Base-by-base conservation (phyloP, 2,329 filamentous ascomycete species). In the Raffaelea albimanens region DNA sequence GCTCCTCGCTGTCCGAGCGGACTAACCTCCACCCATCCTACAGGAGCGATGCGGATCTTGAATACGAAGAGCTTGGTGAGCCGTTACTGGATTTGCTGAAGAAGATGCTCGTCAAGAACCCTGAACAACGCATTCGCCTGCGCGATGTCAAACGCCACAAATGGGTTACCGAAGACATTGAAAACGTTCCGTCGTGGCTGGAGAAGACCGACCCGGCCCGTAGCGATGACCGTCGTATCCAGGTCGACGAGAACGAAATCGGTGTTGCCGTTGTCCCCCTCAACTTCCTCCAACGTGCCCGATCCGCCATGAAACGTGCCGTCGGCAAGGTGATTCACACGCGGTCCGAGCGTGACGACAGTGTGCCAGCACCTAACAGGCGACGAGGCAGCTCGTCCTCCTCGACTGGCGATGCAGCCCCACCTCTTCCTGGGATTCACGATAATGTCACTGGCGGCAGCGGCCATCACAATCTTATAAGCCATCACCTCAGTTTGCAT, bases 81-180 rank as follows among this genome's bases (percentile, higher is more conserved):
- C 75, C 85, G 11, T 69, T 98, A 9, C 75, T 82, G 46, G 87
- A 98, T 61, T 72, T 98, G 13, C 67, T 98, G 23, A 73, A 71
- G 43, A 80, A 82, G 55, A 82, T 98, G 68, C 75, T 98, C 49
- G 83, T 78, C 56, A 98, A 97, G 67, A 88, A 97, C 59, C 90
- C 91, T 1, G 76, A 85, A 25, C 83, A 90, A 65, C 82, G 93
- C 36, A 96, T 98, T 58, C 85, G 87, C 8, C 71, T 98, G 45
- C 82, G 83, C 51, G 91, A 96, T 57, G 91, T 97, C 58, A 97
- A 97, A 64, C 83, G 86, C 51, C 93, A 98, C 61, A 83, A 84
- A 5, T 98, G 93, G 93, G 84, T 97, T 16, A 73, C 91, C 1
- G 73, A 83, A 49, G 89, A 85, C 53, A 78, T 97, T 41, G 69